Conservation (phyloP, 306 rosid species). For the Nissolia schottii region DNA sequence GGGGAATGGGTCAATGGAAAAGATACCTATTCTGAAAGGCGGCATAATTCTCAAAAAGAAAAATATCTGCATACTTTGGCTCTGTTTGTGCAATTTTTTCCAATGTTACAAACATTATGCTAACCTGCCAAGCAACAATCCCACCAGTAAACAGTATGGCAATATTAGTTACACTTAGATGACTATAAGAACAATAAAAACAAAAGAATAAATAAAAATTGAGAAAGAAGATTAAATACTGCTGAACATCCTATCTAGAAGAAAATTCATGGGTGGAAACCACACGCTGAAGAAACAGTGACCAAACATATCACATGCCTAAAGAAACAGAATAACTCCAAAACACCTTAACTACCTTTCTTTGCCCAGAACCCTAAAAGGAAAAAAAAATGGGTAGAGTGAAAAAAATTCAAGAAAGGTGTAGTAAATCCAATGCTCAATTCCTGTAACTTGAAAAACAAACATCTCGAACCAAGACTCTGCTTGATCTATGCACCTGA, state of each 20-base stretch:
- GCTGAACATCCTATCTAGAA: neutral
- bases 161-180: slow-evolving; percentile 3
- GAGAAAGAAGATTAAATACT: neutral
- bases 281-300: neutral
- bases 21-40: slow-evolving; percentile 94
- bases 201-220: neutral
- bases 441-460: neutral
- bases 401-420: neutral
- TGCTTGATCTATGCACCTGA: neutral
- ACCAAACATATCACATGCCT: neutral
- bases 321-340: neutral
- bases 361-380: neutral
- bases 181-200: neutral
- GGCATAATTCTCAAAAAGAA: slow-evolving; percentile 93
- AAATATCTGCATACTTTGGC: slow-evolving; percentile 82
- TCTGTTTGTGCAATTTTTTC: slow-evolving; percentile 85
- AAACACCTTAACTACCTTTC: neutral
- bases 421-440: neutral
- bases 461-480: neutral
- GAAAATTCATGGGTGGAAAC: neutral
- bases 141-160: slow-evolving; percentile 20
- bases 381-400: neutral
- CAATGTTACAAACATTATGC: slow-evolving; percentile 94
- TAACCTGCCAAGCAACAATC: slow-evolving; percentile 57
- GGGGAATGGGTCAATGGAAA: slow-evolving; percentile 7